A percentile compares a stretch with the other conserved stretches of the same genome.
phyloP scores from a whole-genome alignment of 148 eudicot species.

The Agrostemma githago region DNA sequence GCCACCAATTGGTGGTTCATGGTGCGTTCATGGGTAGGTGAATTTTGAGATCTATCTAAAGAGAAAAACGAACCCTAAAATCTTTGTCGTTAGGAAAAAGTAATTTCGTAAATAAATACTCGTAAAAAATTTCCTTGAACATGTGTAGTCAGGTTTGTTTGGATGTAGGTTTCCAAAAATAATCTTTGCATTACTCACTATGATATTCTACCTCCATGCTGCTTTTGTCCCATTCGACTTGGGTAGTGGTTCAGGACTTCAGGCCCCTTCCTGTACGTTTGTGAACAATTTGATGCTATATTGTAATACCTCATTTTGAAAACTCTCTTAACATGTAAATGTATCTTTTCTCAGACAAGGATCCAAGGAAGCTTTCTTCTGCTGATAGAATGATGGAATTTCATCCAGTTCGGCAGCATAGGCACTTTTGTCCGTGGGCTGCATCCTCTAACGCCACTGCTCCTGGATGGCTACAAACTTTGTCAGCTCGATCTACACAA shows the following conservation, averaged over 20 bases:
- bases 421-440: constrained; percentile 93
- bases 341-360: not conserved
- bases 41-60: no score
- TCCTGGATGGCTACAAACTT: constrained; percentile 85
- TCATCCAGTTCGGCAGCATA: constrained; percentile 77
- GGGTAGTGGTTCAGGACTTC: not conserved
- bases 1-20: no score
- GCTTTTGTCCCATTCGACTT: not conserved
- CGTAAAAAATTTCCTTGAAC: no score
- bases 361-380: not conserved
- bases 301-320: not conserved
- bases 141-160: no score
- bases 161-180: no score
- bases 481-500: constrained; percentile 74
- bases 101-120: no score
- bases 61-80: no score
- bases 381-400: constrained; percentile 45
- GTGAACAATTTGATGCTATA: not conserved
- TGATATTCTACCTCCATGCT: no score
- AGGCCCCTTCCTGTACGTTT: not conserved
- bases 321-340: constrained; percentile 9
- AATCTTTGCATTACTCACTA: no score
- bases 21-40: no score
- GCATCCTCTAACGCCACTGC: constrained; percentile 36
- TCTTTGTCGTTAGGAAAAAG: no score